Base-by-base conservation (phyloP, 352 stramenopile species). In the Plasmopara halstedii region DNA sequence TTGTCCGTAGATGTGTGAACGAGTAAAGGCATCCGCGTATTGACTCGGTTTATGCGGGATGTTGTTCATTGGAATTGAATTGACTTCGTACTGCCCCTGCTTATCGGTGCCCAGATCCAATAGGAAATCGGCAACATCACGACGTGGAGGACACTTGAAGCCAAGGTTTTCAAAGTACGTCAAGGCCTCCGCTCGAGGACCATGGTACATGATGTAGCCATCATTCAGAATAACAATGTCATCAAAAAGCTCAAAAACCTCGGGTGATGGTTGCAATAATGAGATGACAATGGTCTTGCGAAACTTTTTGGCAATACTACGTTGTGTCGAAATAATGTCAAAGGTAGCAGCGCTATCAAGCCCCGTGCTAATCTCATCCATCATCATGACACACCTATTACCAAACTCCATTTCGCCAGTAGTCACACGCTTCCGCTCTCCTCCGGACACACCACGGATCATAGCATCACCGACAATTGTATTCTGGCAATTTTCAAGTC, bases 211-310 rank as follows among this genome's bases (percentile, higher is more conserved):
- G 10, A 97, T 53, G 17, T 73, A 50, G 18, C 93, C 91, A 20
- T 95, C 69, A 58, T 88, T 88, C 33, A 98, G 39, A n/a, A 98
- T 56, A 33, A 97, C 76, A 3, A 97, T 51, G 43, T 97, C 75
- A 59, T 98, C 93, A 56, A 98, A 98, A 14, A 97, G 64, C 4
- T 70, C 68, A 27, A 95, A 93, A 3, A 95, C 87, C 64, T 98
- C 91, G 4, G 93, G 93, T 9, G 90, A 74, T 21, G 91, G 91
- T 65, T 97, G 71, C 11, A 96, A 58, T 31, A 97, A 63, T 6
- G 83, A 80, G 15, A 96, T 75, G 7, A 88, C 73, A 3, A 72
- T 33, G 1, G 75, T 84, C 42, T 70, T 66, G 37, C 52, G 49
- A 20, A 88, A 56, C n/a, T 49, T 60, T 47, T 84, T 58, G 19